Conservation (phyloP, 345 rosid genomes). For the Corchorus capsularis region DNA sequence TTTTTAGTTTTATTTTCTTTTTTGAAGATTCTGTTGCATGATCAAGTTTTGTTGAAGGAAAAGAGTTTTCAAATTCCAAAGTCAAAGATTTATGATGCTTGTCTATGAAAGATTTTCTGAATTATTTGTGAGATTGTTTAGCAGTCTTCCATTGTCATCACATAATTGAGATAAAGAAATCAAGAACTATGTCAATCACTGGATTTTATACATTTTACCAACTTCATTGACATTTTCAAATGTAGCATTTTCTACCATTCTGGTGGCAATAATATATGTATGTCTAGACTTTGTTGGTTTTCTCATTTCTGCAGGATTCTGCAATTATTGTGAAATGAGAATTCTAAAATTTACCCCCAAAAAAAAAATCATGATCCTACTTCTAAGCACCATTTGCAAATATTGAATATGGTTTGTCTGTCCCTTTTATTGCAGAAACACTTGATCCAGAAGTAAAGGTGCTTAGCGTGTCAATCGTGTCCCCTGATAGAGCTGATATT, state of each 20-base stretch:
- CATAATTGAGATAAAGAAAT: too few species aligned
- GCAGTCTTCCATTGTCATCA: too few species aligned
- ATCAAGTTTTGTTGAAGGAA: too few species aligned
- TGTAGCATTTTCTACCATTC: background rate
- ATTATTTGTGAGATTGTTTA: too few species aligned
- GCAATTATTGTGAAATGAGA: background rate
- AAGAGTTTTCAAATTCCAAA: too few species aligned
- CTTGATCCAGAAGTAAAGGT: constrained; percentile 78
- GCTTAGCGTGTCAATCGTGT: constrained; percentile 55
- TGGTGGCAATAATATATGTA: background rate
- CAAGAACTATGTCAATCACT: too few species aligned
- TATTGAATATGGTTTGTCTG: background rate
- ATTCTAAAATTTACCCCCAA: background rate
- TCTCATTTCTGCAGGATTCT: background rate
- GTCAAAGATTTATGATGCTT: too few species aligned
- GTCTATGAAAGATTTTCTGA: too few species aligned
- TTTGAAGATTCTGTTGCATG: background rate
- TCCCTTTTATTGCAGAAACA: constrained; percentile 50
- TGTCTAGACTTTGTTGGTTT: background rate
- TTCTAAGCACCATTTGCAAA: background rate
- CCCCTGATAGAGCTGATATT: constrained; percentile 64
- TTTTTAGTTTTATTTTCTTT: background rate
- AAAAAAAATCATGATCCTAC: too few species aligned
- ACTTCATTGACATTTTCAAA: background rate
- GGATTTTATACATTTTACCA: too few species aligned